Conservation (phyloP, 2,329 filamentous ascomycete species). For the Stachybotrys elegans region DNA sequence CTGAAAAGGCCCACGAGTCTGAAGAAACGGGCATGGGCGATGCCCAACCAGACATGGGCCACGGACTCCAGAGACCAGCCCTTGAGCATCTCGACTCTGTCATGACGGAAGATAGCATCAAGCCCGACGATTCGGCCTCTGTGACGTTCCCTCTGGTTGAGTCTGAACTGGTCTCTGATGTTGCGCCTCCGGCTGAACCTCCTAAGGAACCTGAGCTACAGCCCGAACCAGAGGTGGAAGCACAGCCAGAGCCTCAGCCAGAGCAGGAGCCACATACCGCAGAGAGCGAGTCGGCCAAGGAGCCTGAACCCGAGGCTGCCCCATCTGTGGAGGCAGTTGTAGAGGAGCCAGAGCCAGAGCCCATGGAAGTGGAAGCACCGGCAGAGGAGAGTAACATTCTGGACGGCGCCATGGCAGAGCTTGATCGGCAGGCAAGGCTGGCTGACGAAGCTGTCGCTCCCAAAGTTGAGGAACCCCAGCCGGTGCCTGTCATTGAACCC, state of each 20-base stretch:
- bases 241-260: not conserved
- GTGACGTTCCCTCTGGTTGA: conserved; percentile 21
- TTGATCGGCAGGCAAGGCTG: conserved; percentile 39
- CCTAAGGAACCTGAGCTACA: not conserved
- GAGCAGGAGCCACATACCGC: too few relatives aligned
- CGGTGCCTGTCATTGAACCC: conserved; percentile 6
- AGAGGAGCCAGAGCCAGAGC: conserved; percentile 13
- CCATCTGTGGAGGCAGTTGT: conserved; percentile 7
- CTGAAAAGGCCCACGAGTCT: conserved; percentile 16
- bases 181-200: conserved; percentile 13
- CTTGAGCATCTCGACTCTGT: conserved; percentile 24
- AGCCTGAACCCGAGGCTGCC: too few relatives aligned
- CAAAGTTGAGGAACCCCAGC: conserved; percentile 6
- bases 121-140: conserved; percentile 33
- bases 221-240: not conserved
- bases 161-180: conserved; percentile 21
- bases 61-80: conserved; percentile 13
- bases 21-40: conserved; percentile 21
- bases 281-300: conserved; percentile 1
- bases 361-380: conserved; percentile 18
- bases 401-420: conserved; percentile 38
- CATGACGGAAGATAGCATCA: conserved; percentile 32
- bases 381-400: conserved; percentile 38
- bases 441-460: too few relatives aligned
- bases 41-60: conserved; percentile 13